Evolutionary conservation across 129 eudicot species (phyloP).

Genomic region (Gnaphalium uliginosum): DNA sequence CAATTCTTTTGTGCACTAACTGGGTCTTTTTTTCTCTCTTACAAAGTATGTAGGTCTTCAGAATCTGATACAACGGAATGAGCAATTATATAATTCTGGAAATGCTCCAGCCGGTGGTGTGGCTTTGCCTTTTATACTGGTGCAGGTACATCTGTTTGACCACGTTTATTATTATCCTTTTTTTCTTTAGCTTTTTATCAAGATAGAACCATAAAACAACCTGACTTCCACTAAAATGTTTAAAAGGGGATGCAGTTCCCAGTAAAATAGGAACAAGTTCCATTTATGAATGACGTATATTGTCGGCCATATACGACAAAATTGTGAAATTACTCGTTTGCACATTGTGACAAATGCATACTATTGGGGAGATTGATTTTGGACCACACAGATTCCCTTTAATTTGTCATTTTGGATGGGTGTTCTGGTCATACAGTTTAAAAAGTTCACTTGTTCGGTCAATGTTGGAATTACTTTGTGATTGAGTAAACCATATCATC

Average conservation of each 20-base stretch:
- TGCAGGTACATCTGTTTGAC: conserved; percentile 48
- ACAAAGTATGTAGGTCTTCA: conserved; percentile 60
- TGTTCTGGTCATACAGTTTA: conserved; percentile 15
- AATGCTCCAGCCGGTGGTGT: conserved; percentile 67
- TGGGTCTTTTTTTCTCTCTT: conserved; percentile 15
- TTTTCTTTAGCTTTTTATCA: neutral
- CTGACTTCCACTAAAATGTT: neutral
- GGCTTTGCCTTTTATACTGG: conserved; percentile 68
- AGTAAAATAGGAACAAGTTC: conserved; percentile 3
- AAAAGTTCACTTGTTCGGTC: conserved; percentile 3
- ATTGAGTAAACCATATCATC: neutral
- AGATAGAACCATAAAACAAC: conserved; percentile 1
- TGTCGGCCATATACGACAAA: neutral
- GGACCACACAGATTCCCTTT: conserved; percentile 23
- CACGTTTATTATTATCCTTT: neutral
- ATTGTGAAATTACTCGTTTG: conserved; percentile 4
- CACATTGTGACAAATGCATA: neutral
- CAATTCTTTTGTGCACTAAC: conserved; percentile 20
- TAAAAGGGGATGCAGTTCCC: neutral
- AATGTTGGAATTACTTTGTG: neutral
- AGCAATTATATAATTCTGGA: conserved; percentile 53
- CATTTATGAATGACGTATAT: neutral
- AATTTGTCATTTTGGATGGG: conserved; percentile 21
- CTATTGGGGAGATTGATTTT: neutral
- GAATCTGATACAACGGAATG: conserved; percentile 63